Conservation (phyloP, 148 eudicot genomes). For the Cornus suecica region DNA sequence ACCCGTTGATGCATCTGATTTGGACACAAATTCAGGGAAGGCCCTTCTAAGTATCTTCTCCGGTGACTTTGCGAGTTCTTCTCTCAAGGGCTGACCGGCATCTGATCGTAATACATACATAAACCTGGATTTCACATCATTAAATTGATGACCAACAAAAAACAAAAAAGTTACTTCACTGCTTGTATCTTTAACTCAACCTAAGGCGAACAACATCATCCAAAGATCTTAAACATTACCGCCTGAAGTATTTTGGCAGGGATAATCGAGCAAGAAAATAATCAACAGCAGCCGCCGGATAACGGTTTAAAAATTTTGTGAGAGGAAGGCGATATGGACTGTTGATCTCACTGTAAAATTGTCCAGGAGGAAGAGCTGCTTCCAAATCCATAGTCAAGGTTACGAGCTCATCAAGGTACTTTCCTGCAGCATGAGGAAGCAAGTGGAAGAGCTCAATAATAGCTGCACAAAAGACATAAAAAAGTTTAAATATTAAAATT, state of each 20-base stretch:
- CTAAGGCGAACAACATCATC: neutral
- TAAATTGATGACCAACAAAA: too few relatives aligned
- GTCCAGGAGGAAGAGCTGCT: constrained; percentile 88
- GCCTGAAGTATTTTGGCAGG: constrained; percentile 83
- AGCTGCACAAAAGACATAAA: constrained; percentile 49
- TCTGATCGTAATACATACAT: constrained; percentile 93
- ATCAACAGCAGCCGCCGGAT: constrained; percentile 79
- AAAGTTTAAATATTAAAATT: neutral
- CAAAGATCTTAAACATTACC: constrained; percentile 40
- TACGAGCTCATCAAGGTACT: constrained; percentile 94
- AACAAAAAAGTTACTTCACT: neutral
- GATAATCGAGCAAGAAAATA: constrained; percentile 90
- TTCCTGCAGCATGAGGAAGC: constrained; percentile 94
- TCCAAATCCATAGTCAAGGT: constrained; percentile 94
- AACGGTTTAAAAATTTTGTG: constrained; percentile 84
- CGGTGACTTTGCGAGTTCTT: constrained; percentile 96
- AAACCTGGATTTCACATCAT: constrained; percentile 45
- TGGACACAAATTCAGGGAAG: constrained; percentile 64
- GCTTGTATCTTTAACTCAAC: neutral
- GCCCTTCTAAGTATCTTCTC: constrained; percentile 76
- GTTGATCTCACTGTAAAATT: constrained; percentile 90
- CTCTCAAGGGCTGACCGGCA: constrained; percentile 94
- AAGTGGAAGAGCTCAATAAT: constrained; percentile 95
- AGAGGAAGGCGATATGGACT: constrained; percentile 97
- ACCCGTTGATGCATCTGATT: constrained; percentile 47